Evolutionary conservation across 2,329 filamentous ascomycete genomes (phyloP).

Genomic region (Penicillium sp.): DNA sequence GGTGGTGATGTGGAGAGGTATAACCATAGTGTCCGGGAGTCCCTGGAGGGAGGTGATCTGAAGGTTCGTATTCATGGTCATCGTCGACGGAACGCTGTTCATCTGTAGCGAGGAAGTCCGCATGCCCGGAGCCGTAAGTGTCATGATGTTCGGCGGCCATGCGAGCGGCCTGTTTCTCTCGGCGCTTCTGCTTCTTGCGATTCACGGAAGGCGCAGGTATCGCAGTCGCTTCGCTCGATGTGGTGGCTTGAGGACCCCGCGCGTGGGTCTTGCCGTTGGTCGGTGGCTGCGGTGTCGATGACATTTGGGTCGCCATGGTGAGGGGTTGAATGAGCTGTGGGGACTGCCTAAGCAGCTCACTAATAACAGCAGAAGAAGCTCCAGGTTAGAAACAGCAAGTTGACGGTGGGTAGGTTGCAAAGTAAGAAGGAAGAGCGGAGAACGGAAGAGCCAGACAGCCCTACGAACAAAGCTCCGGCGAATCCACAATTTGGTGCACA

Average conservation of each 20-base stretch:
- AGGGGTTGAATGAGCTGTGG: slow-evolving; percentile 22
- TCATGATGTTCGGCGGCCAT: slow-evolving; percentile 55
- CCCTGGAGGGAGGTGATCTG: slow-evolving; percentile 43
- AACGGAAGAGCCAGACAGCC: slow-evolving; percentile 24
- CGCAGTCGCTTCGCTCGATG: slow-evolving; percentile 12
- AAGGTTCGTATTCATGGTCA: slow-evolving; percentile 32
- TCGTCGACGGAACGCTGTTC: slow-evolving; percentile 30
- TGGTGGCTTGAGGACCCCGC: slow-evolving; percentile 22
- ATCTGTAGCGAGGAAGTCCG: slow-evolving; percentile 30
- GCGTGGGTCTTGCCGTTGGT: slow-evolving; percentile 31
- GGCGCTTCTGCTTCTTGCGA: slow-evolving; percentile 91
- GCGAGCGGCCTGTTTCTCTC: slow-evolving; percentile 75
- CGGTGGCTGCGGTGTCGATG: slow-evolving; percentile 25
- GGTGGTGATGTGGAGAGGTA: slow-evolving; percentile 33
- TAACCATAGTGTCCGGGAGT: slow-evolving; percentile 56
- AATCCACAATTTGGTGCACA: slow-evolving; percentile 18
- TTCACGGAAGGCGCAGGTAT: slow-evolving; percentile 54
- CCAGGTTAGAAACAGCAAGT: slow-evolving; percentile 3
- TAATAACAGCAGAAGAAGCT: slow-evolving; percentile 6
- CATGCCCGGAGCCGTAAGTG: slow-evolving; percentile 24
- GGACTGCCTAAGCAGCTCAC: slow-evolving; percentile 22
- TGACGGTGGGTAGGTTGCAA: slow-evolving; percentile 10
- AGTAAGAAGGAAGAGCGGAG: slow-evolving; percentile 20
- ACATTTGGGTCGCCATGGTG: slow-evolving; percentile 31
- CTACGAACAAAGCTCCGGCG: slow-evolving; percentile 28